These are phyloP conservation scores for Dispira parvispora DNA, from an alignment of 192 early-diverging fungal genomes.

Conservation along the genomic window DNA sequence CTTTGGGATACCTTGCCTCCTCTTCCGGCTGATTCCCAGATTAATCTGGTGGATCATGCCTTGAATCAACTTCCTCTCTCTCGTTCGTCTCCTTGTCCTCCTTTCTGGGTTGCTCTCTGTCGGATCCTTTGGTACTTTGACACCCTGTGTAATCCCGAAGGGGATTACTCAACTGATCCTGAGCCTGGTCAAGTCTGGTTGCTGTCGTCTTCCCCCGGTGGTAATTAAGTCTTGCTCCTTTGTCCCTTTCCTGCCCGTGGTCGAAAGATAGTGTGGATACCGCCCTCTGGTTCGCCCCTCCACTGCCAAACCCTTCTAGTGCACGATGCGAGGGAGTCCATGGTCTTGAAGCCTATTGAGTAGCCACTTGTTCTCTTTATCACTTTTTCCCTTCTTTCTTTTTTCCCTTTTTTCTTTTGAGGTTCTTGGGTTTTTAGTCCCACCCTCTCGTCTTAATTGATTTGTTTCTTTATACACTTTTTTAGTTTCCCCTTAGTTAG, in stretches of 20 bases:
- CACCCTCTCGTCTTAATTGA: slow-evolving; percentile 4
- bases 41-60: slow-evolving; percentile 4
- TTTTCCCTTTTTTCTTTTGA: slow-evolving; percentile 4
- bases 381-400: slow-evolving; percentile 4
- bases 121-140: slow-evolving; percentile 4
- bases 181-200: slow-evolving; percentile 4
- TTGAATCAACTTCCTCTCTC: slow-evolving; percentile 4
- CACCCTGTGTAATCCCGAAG: slow-evolving; percentile 4
- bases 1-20: slow-evolving; percentile 4
- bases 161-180: slow-evolving; percentile 4
- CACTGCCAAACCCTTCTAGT: slow-evolving; percentile 4
- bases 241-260: slow-evolving; percentile 3
- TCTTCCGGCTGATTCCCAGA: slow-evolving; percentile 4
- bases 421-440: slow-evolving; percentile 4
- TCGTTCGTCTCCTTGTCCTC: slow-evolving; percentile 4
- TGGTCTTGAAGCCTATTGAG: slow-evolving; percentile 4
- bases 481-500: slow-evolving; percentile 4
- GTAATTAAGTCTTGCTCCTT: slow-evolving; percentile 4
- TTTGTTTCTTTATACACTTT: slow-evolving; percentile 4
- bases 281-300: slow-evolving; percentile 3
- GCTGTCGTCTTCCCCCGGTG: slow-evolving; percentile 3
- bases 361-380: slow-evolving; percentile 4
- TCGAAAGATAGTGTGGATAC: slow-evolving; percentile 4
- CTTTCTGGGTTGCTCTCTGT: slow-evolving; percentile 4
- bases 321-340: slow-evolving; percentile 3